Conservation (phyloP, 305 asterid genomes). For the Caryopteris hybrid region DNA sequence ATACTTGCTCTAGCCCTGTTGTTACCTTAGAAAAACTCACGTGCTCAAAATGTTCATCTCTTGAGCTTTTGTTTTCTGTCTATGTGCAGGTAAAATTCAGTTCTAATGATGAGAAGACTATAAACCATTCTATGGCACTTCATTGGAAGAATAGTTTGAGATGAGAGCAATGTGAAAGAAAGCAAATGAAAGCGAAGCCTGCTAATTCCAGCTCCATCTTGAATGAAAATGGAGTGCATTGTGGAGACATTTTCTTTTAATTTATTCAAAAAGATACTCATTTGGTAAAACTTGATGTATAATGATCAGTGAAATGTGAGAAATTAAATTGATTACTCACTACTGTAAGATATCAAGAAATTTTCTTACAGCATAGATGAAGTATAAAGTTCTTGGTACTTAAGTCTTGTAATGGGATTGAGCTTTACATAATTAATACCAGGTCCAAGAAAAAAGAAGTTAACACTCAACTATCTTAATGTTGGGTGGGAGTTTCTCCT, state of each 20-base stretch:
- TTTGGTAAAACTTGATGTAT: background rate
- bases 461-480: too few species aligned
- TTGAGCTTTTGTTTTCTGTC: background rate
- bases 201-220: conserved; percentile 6
- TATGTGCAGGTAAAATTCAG: conserved; percentile 20
- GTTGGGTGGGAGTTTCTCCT: too few species aligned
- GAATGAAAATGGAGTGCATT: conserved; percentile 7
- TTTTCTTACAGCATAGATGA: background rate
- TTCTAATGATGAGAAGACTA: background rate
- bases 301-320: conserved; percentile 8
- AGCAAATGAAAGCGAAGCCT: background rate
- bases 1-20: background rate
- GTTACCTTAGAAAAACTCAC: background rate
- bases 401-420: too few species aligned
- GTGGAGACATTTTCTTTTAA: background rate
- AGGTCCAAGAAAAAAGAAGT: too few species aligned
- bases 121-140: background rate
- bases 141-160: background rate
- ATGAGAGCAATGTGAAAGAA: background rate
- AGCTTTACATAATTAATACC: too few species aligned
- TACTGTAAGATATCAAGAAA: background rate
- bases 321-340: too few species aligned
- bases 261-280: background rate
- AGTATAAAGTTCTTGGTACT: background rate
- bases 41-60: background rate